Conservation (phyloP, 2,329 filamentous ascomycete species). For the Ramularia endophylla region DNA sequence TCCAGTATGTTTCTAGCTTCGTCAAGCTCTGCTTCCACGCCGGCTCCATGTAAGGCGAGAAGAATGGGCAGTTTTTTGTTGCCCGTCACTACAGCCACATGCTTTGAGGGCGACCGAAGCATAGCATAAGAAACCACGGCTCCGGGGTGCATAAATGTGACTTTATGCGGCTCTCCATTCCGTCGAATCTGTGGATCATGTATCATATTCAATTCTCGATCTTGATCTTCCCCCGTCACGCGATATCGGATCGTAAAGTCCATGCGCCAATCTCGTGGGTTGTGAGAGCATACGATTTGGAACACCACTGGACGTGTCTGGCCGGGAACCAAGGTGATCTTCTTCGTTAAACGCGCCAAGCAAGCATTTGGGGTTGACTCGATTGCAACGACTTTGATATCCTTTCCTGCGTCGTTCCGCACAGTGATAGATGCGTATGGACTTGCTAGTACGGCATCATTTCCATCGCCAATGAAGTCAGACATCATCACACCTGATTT, state of each 20-base stretch:
- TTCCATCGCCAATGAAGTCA: too few relatives aligned
- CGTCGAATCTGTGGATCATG: slow-evolving; percentile 6
- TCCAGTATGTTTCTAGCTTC: slow-evolving; percentile 45
- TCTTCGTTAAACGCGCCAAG: too few relatives aligned
- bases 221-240: slow-evolving; percentile 6
- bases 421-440: too few relatives aligned
- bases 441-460: too few relatives aligned
- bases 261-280: too few relatives aligned
- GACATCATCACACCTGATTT: too few relatives aligned
- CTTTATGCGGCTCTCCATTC: slow-evolving; percentile 42
- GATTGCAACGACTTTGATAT: too few relatives aligned
- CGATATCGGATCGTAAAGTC: slow-evolving; percentile 12
- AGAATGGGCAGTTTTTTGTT: slow-evolving; percentile 41
- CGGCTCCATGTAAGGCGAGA: slow-evolving; percentile 51
- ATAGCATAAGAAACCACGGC: slow-evolving; percentile 53
- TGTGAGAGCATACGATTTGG: too few relatives aligned
- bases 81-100: slow-evolving; percentile 22
- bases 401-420: too few relatives aligned
- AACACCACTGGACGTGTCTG: too few relatives aligned
- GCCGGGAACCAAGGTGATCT: too few relatives aligned
- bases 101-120: slow-evolving; percentile 49
- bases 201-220: slow-evolving; percentile 7
- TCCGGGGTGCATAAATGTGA: slow-evolving; percentile 50
- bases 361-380: too few relatives aligned
- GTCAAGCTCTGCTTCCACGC: slow-evolving; percentile 47